Evolutionary conservation across 2,329 filamentous ascomycete genomes (phyloP).

Genomic region (Ophiostoma fasciatum): DNA sequence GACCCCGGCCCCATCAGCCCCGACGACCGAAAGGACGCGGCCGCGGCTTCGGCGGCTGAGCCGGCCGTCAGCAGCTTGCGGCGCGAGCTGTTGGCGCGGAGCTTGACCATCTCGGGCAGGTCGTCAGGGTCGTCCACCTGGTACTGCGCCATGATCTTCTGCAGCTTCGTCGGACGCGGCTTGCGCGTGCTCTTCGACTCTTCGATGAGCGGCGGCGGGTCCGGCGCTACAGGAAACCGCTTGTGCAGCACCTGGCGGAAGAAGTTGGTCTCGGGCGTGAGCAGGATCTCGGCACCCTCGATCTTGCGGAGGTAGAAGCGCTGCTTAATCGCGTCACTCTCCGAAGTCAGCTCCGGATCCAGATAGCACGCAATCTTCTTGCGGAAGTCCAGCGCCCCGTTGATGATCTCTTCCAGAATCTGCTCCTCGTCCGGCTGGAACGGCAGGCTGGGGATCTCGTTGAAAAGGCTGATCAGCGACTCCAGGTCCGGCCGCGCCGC

Average conservation of each 20-base stretch:
- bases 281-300: conserved; percentile 85
- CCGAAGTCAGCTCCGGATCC: conserved; percentile 65
- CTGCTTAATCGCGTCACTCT: conserved; percentile 67
- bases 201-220: conserved; percentile 73
- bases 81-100: conserved; percentile 60
- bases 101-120: conserved; percentile 65
- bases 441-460: conserved; percentile 64
- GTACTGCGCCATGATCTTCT: conserved; percentile 81
- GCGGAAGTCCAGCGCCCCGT: conserved; percentile 71
- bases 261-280: conserved; percentile 92
- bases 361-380: conserved; percentile 69
- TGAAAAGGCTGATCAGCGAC: conserved; percentile 69
- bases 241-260: conserved; percentile 92
- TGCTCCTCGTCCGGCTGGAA: conserved; percentile 96
- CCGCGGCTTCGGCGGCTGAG: conserved; percentile 27
- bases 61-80: conserved; percentile 53
- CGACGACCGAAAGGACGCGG: conserved; percentile 7
- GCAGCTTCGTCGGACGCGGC: conserved; percentile 87
- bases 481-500: conserved; percentile 90
- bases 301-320: conserved; percentile 95
- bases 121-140: conserved; percentile 86
- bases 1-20: conserved; percentile 2
- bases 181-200: conserved; percentile 86
- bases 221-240: conserved; percentile 79
- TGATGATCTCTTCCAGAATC: conserved; percentile 69